Base-by-base conservation (phyloP, 179 eudicot species). In the Dionaea muscipula region DNA sequence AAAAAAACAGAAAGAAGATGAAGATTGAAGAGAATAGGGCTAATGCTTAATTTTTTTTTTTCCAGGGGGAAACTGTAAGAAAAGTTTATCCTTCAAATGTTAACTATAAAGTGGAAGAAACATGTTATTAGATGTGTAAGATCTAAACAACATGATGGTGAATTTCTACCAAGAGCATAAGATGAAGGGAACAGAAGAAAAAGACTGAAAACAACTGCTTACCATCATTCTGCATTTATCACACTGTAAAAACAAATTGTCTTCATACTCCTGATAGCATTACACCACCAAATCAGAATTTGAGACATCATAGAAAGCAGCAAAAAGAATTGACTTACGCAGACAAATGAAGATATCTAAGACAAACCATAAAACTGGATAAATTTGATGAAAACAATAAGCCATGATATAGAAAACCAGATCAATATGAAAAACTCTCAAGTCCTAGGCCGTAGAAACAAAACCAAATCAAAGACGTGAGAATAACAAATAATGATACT, bases 161-260 rank as follows among this genome's bases (percentile, higher is more conserved):
- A n/a, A n/a, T n/a, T n/a, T n/a, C n/a, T n/a, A 19, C 10, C 2
- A 22, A 23, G 21, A 54, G 15, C 26, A 43, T 3, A 19, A 54
- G 24, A 18, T 5, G 2, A 21, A 38, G 16, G 27, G 18, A 18
- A 48, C 28, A 7, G 53, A 66, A 38, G 22, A 26, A 26, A 31
- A 67, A 46, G 43, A 68, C 64, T 36, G 50, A 36, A 0, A 23
- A 17, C 37, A 28, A 40, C 16, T 41, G 28, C 74, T 79, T 63
- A 91, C 98, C 98, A 91, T 87, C 79, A 91, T 91, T 75, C 96
- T 74, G 83, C 98, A 91, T 66, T 91, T 91, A 67, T 91, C 96
- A 59, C 98, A 91, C 84, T 91, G 98, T 73, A 91, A 82, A 72
- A 91, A 91, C 66, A 84, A 63, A 65, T 91, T 88, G 68, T 82